These are phyloP conservation scores for Nannochloropsis gaditana DNA, from an alignment of 108 stramenopile species.

Conservation along the genomic window DNA sequence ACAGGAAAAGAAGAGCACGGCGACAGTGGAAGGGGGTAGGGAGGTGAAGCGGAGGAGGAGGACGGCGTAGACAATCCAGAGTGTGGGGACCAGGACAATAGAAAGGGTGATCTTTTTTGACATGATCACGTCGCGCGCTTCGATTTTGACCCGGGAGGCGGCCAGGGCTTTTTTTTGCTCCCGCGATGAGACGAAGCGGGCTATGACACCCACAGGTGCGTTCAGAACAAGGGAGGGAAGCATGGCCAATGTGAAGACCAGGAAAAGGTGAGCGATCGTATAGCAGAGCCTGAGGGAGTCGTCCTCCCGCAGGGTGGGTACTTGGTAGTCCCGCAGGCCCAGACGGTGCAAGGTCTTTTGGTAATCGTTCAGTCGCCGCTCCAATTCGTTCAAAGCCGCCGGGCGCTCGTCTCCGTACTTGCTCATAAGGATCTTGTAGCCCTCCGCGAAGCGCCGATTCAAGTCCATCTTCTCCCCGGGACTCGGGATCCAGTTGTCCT, in stretches of 20 bases:
- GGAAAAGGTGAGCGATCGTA: slow-evolving; percentile 72
- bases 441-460: slow-evolving; percentile 82
- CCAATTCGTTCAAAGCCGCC: slow-evolving; percentile 66
- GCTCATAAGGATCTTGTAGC: slow-evolving; percentile 71
- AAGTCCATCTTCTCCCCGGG: slow-evolving; percentile 76
- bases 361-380: slow-evolving; percentile 68
- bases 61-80: slow-evolving; percentile 81
- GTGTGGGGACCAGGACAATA: slow-evolving; percentile 83
- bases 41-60: slow-evolving; percentile 64
- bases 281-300: slow-evolving; percentile 56
- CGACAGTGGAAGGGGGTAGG: slow-evolving; percentile 68
- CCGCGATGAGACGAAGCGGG: slow-evolving; percentile 68
- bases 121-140: slow-evolving; percentile 85
- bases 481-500: slow-evolving; percentile 54
- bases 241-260: slow-evolving; percentile 68
- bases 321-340: slow-evolving; percentile 87
- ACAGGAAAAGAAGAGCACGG: slow-evolving; percentile 67
- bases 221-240: slow-evolving; percentile 81
- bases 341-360: slow-evolving; percentile 68
- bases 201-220: slow-evolving; percentile 80
- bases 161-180: slow-evolving; percentile 81
- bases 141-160: slow-evolving; percentile 85
- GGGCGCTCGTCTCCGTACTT: slow-evolving; percentile 59
- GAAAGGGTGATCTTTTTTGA: slow-evolving; percentile 86
- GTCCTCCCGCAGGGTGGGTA: slow-evolving; percentile 35